Evolutionary conservation across 1,139 yeast genomes (phyloP).

Genomic region (Geotrichum aggregatum): DNA sequence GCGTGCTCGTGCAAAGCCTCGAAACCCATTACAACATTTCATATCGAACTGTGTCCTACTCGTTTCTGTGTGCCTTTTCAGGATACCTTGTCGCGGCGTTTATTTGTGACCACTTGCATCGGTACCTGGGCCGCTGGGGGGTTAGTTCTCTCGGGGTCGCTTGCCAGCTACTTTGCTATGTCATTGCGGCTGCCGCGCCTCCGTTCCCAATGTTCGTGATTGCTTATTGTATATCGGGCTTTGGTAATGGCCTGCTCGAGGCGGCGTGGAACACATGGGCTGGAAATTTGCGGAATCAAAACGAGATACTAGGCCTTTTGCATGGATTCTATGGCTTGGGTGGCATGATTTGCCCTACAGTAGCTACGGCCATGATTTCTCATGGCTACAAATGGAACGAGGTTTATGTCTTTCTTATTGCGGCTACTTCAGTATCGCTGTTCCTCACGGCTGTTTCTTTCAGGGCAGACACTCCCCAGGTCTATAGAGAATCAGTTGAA

Average conservation of each 20-base stretch:
- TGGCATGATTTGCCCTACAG: constrained; percentile 56
- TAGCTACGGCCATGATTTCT: constrained; percentile 52
- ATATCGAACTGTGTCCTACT: constrained; percentile 31
- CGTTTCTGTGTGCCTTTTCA: constrained; percentile 33
- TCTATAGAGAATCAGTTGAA: constrained; percentile 18
- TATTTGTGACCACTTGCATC: constrained; percentile 38
- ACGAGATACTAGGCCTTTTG: constrained; percentile 49
- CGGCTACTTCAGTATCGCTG: constrained; percentile 37
- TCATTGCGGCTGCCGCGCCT: constrained; percentile 44
- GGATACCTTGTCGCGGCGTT: constrained; percentile 42
- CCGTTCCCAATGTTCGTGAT: constrained; percentile 44
- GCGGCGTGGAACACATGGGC: constrained; percentile 58
- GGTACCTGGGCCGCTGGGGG: constrained; percentile 43
- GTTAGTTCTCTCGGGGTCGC: constrained; percentile 42
- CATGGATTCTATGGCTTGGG: constrained; percentile 65
- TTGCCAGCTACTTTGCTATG: constrained; percentile 41
- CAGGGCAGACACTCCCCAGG: constrained; percentile 25
- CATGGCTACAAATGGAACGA: constrained; percentile 52
- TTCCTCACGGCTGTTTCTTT: constrained; percentile 23
- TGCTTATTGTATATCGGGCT: constrained; percentile 56
- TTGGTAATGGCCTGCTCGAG: constrained; percentile 54
- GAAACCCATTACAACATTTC: constrained; percentile 31
- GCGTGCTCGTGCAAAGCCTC: constrained; percentile 32
- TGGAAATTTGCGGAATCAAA: constrained; percentile 47
- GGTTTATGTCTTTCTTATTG: constrained; percentile 50